Conservation (phyloP, 345 rosid species). For the Cardamine occulta region DNA sequence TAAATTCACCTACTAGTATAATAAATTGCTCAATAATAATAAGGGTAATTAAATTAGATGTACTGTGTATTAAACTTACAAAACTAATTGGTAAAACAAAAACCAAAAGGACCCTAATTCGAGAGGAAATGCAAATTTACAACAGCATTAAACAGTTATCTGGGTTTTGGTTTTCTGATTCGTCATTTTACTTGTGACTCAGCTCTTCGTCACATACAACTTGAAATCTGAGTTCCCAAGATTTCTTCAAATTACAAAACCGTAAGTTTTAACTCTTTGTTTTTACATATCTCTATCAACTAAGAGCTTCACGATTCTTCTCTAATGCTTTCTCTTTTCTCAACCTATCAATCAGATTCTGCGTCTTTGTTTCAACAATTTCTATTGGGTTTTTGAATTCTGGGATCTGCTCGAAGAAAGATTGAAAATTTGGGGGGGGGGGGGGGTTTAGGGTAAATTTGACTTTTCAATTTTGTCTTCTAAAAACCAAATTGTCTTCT, state of each 20-base stretch:
- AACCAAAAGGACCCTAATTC: background rate
- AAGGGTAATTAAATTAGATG: too few relatives aligned
- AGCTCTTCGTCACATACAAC: slow-evolving; percentile 37
- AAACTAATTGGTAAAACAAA: too few relatives aligned
- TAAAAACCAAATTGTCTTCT: background rate
- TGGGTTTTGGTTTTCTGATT: background rate
- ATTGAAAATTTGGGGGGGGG: too few relatives aligned
- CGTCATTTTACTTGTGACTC: slow-evolving; percentile 26
- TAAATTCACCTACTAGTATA: too few relatives aligned
- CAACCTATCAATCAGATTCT: slow-evolving; percentile 20
- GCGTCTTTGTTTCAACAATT: background rate
- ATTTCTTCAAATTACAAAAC: slow-evolving; percentile 5
- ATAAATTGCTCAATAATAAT: too few relatives aligned
- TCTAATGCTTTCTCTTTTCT: background rate
- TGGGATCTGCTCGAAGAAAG: slow-evolving; percentile 33
- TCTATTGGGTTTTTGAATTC: slow-evolving; percentile 6
- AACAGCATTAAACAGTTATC: background rate
- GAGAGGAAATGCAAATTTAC: background rate
- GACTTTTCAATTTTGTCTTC: slow-evolving; percentile 18
- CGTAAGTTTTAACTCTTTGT: background rate
- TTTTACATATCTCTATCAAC: background rate
- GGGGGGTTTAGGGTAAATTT: background rate
- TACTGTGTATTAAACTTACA: too few relatives aligned
- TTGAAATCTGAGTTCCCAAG: slow-evolving; percentile 28
- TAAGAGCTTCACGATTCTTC: slow-evolving; percentile 12